These are phyloP conservation scores for Triticum dicoccoides DNA, from an alignment of 176 grass and related monocot species.

Conservation along the genomic window DNA sequence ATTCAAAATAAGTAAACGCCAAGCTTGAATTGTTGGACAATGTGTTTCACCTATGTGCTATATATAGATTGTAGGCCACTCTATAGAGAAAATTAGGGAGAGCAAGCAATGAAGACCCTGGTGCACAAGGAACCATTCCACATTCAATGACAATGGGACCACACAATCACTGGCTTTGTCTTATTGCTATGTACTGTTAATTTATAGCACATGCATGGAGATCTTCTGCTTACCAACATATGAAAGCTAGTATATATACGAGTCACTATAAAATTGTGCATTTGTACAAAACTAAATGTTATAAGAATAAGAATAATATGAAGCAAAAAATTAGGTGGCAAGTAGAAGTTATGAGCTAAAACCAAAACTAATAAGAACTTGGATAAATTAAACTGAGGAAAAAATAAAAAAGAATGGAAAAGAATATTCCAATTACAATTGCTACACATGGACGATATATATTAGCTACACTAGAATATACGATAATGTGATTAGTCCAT, in stretches of 20 bases:
- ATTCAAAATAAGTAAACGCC: not conserved
- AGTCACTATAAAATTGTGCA: not conserved
- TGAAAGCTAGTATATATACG: not conserved
- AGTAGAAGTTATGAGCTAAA: too few species aligned
- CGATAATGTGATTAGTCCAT: too few species aligned
- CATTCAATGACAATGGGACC: not conserved
- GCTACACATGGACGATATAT: too few species aligned
- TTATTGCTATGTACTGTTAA: not conserved
- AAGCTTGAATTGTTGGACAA: not conserved
- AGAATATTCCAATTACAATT: too few species aligned
- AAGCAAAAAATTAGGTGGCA: too few species aligned
- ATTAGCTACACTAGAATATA: too few species aligned
- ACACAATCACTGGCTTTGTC: not conserved
- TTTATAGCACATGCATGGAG: conserved; percentile 5
- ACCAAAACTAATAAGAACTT: too few species aligned
- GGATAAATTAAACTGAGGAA: too few species aligned
- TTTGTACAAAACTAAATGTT: not conserved
- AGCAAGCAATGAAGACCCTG: not conserved
- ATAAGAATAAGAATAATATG: too few species aligned
- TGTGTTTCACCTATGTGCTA: not conserved
- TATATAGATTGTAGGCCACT: not conserved
- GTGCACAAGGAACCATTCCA: not conserved
- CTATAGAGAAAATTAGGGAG: not conserved
- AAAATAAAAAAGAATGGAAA: too few species aligned
- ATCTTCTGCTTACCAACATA: not conserved